A percentile compares a stretch with the other conserved stretches of the same genome.
phyloP scores from a whole-genome alignment of 1,284 basidiomycete species.

The Gymnopus androsaceus region DNA sequence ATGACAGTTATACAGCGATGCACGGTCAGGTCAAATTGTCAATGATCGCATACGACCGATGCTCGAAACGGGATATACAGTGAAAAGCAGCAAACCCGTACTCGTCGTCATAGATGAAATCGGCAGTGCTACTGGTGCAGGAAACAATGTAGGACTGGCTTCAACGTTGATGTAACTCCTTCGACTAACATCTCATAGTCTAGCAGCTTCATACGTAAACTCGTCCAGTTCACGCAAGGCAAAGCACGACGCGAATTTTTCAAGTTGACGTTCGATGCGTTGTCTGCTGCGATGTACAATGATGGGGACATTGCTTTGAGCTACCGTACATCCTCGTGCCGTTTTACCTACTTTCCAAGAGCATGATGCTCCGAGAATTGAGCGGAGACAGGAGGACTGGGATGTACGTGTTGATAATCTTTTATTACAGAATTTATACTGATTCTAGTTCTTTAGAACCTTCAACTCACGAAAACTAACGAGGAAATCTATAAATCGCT shows the following conservation, averaged over 20 bases:
- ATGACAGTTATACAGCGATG: conserved; percentile 60
- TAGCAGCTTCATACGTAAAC: conserved; percentile 75
- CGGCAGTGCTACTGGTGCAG: conserved; percentile 91
- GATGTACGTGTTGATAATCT: conserved; percentile 55
- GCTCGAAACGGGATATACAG: conserved; percentile 77
- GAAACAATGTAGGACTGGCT: conserved; percentile 70
- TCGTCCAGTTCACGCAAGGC: conserved; percentile 81
- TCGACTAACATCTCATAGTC: conserved; percentile 43
- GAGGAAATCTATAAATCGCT: conserved; percentile 86
- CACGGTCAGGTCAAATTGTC: conserved; percentile 83
- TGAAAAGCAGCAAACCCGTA: conserved; percentile 82
- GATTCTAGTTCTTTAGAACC: conserved; percentile 48
- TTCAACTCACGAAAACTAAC: conserved; percentile 72
- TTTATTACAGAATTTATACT: not conserved
- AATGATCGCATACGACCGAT: conserved; percentile 88
- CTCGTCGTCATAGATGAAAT: conserved; percentile 96
- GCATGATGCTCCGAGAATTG: conserved; percentile 69
- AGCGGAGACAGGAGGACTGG: conserved; percentile 84
- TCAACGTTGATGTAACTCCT: conserved; percentile 5
- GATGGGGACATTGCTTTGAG: conserved; percentile 83
- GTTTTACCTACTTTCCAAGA: conserved; percentile 87
- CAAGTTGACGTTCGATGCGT: conserved; percentile 75
- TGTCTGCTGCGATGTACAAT: conserved; percentile 68
- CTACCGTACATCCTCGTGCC: conserved; percentile 84
- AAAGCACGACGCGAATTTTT: conserved; percentile 78